phyloP scores from a whole-genome alignment of 2,329 filamentous ascomycete species.

The Penicillium rolfsii region DNA sequence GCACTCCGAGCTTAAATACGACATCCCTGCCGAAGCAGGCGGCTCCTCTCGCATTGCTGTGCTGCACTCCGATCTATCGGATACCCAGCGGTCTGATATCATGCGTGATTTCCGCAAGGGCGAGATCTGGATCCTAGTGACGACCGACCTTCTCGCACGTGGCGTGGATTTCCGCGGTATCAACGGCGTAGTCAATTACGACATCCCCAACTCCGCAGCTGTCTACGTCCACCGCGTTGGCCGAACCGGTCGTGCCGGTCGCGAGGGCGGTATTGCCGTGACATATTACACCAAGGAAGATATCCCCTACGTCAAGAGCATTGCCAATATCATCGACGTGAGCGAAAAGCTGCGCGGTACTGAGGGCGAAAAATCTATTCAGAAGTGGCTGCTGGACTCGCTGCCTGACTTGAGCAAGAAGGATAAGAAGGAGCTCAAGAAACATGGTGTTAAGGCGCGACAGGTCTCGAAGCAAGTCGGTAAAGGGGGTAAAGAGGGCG shows the following conservation, averaged over 20 bases:
- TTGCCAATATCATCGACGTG: constrained; percentile 87
- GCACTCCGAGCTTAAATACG: constrained; percentile 87
- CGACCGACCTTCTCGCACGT: constrained; percentile 87
- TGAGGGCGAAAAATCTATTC: constrained; percentile 62
- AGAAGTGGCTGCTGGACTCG: constrained; percentile 86
- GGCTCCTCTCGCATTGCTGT: constrained; percentile 84
- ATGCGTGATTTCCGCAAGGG: constrained; percentile 90
- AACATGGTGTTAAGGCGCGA: constrained; percentile 76
- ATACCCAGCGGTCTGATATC: constrained; percentile 72
- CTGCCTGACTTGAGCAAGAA: constrained; percentile 82
- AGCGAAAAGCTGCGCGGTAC: constrained; percentile 70
- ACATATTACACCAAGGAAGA: constrained; percentile 97
- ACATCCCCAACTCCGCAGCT: constrained; percentile 88
- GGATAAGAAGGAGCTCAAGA: constrained; percentile 80
- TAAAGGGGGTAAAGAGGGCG: constrained; percentile 45
- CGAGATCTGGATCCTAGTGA: constrained; percentile 95
- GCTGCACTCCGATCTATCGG: constrained; percentile 82
- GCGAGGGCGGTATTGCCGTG: constrained; percentile 84
- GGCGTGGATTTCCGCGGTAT: constrained; percentile 94
- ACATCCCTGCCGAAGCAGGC: constrained; percentile 86
- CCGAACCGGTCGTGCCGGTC: constrained; percentile 83
- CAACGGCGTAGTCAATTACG: constrained; percentile 96
- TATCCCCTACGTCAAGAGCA: constrained; percentile 82
- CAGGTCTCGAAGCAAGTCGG: constrained; percentile 48
- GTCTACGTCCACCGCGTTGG: constrained; percentile 93